phyloP scores from a whole-genome alignment of 2,329 filamentous ascomycete genomes.

The Neopestalotiopsis rosae region DNA sequence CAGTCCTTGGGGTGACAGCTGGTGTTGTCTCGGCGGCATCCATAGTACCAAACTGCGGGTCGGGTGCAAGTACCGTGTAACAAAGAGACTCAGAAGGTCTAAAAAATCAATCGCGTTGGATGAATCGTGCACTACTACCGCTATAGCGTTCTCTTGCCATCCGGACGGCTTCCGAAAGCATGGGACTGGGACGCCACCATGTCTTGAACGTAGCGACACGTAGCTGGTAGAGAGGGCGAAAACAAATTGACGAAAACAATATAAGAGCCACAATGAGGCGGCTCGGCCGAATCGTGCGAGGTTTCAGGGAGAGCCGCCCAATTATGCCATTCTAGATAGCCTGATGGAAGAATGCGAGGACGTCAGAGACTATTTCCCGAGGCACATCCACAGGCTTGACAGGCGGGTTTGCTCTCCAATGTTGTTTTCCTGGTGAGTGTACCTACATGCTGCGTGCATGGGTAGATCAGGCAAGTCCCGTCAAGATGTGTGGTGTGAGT shows the following conservation, averaged over 20 bases:
- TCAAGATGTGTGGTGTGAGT: not conserved
- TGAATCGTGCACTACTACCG: not conserved
- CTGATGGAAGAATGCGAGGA: not conserved
- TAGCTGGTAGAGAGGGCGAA: not conserved
- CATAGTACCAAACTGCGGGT: not conserved
- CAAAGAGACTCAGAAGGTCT: not conserved
- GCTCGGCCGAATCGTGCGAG: not conserved
- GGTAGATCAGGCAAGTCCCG: not conserved
- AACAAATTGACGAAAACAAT: not conserved
- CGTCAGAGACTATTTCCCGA: not conserved
- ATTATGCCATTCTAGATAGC: not conserved
- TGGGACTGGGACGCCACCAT: not conserved
- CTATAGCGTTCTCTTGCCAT: not conserved
- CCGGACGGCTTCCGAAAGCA: not conserved
- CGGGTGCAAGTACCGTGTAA: not conserved
- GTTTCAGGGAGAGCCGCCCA: not conserved
- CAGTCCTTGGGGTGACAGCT: not conserved
- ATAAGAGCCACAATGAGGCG: not conserved
- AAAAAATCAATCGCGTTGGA: not conserved
- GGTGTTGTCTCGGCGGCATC: not conserved
- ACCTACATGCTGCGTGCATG: not conserved
- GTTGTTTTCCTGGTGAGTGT: not conserved
- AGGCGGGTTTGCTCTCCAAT: not conserved
- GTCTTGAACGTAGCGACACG: not conserved
- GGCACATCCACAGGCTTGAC: not conserved